Conservation (phyloP, 192 early-diverging fungal species). For the Pilobolus umbonatus region DNA sequence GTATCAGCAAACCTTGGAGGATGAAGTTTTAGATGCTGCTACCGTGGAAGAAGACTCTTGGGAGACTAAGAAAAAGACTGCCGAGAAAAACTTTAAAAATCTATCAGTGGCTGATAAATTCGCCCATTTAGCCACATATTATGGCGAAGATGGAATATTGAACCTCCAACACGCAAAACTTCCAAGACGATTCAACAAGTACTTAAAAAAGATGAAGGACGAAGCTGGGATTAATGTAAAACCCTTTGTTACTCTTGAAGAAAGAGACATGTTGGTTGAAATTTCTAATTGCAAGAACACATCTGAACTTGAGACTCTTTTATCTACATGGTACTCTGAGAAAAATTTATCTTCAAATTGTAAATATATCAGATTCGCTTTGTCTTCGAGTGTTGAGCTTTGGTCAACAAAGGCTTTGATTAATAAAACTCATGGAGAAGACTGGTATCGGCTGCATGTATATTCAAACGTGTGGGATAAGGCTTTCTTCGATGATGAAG, state of each 20-base stretch:
- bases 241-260: not conserved
- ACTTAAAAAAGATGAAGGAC: not conserved
- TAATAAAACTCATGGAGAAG: not conserved
- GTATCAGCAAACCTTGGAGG: not conserved
- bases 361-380: conserved; percentile 4
- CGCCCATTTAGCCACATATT: not conserved
- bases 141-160: not conserved
- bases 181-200: not conserved
- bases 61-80: not conserved
- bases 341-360: not conserved
- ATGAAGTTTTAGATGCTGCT: not conserved
- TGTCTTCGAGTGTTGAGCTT: not conserved
- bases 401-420: not conserved
- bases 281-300: not conserved
- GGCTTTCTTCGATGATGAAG: not conserved
- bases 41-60: not conserved
- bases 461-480: conserved; percentile 5
- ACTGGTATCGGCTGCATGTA: not conserved
- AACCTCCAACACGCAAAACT: not conserved
- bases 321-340: not conserved
- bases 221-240: not conserved
- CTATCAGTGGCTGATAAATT: not conserved
- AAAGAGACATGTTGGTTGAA: conserved; percentile 1
- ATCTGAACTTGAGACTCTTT: not conserved
- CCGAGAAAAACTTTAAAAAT: not conserved